A percentile compares a stretch with the other conserved stretches of the same genome.
phyloP scores from a whole-genome alignment of 2,329 filamentous ascomycete genomes.

The Aureobasidium sp. region DNA sequence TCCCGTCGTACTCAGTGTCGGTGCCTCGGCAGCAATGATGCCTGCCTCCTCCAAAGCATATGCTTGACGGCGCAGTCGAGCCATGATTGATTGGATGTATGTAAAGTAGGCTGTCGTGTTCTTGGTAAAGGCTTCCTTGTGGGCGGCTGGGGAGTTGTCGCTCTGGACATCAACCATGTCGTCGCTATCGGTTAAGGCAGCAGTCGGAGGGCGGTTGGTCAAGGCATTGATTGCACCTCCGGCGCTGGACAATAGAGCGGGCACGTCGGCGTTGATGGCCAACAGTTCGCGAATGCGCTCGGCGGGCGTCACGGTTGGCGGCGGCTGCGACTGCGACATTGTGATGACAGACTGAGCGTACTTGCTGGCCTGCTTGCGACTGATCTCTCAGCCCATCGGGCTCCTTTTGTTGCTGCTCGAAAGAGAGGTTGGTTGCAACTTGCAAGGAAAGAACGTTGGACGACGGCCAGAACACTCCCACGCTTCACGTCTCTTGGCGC shows the following conservation, averaged over 20 bases:
- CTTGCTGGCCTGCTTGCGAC: background rate
- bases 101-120: slow-evolving; percentile 55
- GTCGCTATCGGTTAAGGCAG: slow-evolving; percentile 38
- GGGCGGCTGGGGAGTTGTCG: slow-evolving; percentile 19
- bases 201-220: slow-evolving; percentile 40
- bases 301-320: slow-evolving; percentile 49
- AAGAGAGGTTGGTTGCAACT: background rate
- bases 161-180: slow-evolving; percentile 31
- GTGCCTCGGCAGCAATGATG: slow-evolving; percentile 49
- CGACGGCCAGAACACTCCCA: background rate
- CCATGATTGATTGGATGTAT: slow-evolving; percentile 64
- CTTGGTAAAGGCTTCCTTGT: slow-evolving; percentile 50
- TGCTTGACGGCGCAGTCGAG: slow-evolving; percentile 65
- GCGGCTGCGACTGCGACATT: slow-evolving; percentile 19
- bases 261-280: slow-evolving; percentile 58
- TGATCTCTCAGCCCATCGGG: slow-evolving; percentile 14
- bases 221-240: slow-evolving; percentile 56
- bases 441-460: background rate
- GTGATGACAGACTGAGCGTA: slow-evolving; percentile 10
- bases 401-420: background rate
- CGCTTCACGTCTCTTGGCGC: slow-evolving; percentile 5
- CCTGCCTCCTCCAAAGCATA: slow-evolving; percentile 73
- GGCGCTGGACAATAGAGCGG: slow-evolving; percentile 48
- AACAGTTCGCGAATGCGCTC: slow-evolving; percentile 75
- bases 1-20: slow-evolving; percentile 25